Base-by-base conservation (phyloP, 2,329 filamentous ascomycete genomes). In the Pseudogymnoascus sp. region DNA sequence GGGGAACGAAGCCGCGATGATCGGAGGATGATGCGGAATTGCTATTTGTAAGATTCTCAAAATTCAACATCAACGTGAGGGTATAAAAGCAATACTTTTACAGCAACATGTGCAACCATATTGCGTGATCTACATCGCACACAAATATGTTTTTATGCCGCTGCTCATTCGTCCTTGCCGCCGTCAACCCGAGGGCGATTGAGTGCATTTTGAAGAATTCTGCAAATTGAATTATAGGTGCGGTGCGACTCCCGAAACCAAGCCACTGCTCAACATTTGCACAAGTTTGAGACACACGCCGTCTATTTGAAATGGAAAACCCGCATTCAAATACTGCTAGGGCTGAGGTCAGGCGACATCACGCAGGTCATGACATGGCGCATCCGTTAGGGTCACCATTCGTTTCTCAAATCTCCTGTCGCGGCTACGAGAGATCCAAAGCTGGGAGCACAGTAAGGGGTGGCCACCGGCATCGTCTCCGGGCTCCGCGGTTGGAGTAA, bases 301-400 rank as follows among this genome's bases (percentile, higher is more conserved):
- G n/a, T 34, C 28, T 56, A 56, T 56, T 56, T 56, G 46, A 56
- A 56, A 56, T 56, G 46, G 38, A 49, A 28, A 56, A 56, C 16
- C 16, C 16, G 16, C 16, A 56, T 18, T 16, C 28, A 34, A 56
- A 34, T 18, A 53, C 25, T 5, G 21, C 46, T 18, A 21, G 23
- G 25, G n/a, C 46, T 53, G 25, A 53, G 46, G 46, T 53, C 46
- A 53, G 46, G 46, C 46, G 46, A 31, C 46, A n/a, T 53, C 46
- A 31, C 46, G 46, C 46, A 53, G 25, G 5, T 31, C 46, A 31
- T 31, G 25, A 53, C 18, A 16, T 53, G 25, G 25, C 46, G 46
- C 46, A 53, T 53, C 14, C 46, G 7, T 31, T 25, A 18, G 14
- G 25, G 25, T 11, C 25, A 31, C 25, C 25, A 9, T n/a, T 53